Evolutionary conservation across 108 stramenopile species (phyloP).

Genomic region (Epipyxis sp.): DNA sequence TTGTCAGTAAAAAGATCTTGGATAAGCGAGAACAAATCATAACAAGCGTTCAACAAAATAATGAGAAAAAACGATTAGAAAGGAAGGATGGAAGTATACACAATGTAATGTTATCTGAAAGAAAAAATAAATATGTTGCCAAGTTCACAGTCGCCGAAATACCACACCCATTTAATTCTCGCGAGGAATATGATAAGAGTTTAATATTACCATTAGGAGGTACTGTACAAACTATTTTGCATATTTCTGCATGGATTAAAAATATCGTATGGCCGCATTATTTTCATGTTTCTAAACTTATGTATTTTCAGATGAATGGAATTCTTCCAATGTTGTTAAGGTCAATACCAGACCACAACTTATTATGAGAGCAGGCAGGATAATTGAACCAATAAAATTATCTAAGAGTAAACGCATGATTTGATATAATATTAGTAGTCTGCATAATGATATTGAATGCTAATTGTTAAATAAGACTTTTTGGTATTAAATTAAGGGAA

Average conservation of each 20-base stretch:
- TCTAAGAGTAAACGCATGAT: background rate
- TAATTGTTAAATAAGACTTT: no score
- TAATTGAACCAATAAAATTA: conserved; percentile 76
- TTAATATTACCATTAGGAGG: conserved; percentile 86
- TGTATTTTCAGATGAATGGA: conserved; percentile 96
- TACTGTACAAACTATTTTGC: no score
- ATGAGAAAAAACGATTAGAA: conserved; percentile 16
- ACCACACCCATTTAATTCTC: conserved; percentile 88
- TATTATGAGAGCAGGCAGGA: conserved; percentile 76
- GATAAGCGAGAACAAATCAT: conserved; percentile 19
- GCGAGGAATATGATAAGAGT: conserved; percentile 89
- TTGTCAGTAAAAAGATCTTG: background rate
- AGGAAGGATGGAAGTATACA: conserved; percentile 70
- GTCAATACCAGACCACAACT: conserved; percentile 83
- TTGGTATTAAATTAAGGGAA: no score
- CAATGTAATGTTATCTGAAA: conserved; percentile 86
- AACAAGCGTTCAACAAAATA: background rate
- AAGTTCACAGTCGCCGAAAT: conserved; percentile 74
- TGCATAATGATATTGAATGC: no score
- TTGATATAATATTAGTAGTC: no score
- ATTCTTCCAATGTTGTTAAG: conserved; percentile 72
- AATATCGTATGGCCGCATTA: no score
- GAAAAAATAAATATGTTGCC: conserved; percentile 64
- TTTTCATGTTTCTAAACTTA: no score
- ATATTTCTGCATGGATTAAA: no score